Evolutionary conservation across 2,329 filamentous ascomycete genomes (phyloP).

Genomic region (Byssothecium circinans): DNA sequence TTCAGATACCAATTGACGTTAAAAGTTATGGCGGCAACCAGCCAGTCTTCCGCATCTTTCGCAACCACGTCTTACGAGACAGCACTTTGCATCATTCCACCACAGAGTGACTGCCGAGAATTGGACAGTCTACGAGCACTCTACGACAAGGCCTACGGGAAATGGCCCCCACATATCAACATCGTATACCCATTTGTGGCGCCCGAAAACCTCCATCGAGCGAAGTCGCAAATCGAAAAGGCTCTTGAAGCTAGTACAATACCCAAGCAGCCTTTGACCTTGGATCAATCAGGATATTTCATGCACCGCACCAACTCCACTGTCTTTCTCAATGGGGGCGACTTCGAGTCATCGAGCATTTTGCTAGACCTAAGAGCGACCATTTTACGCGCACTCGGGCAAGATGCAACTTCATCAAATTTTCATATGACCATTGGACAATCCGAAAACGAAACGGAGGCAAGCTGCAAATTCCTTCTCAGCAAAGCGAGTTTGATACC

Average conservation of each 20-base stretch:
- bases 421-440: constrained; percentile 66
- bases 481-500: constrained; percentile 57
- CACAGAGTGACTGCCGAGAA: constrained; percentile 50
- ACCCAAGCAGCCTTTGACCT: constrained; percentile 8
- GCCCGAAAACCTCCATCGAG: constrained; percentile 50
- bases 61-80: constrained; percentile 55
- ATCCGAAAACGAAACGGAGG: constrained; percentile 50
- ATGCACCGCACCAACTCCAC: constrained; percentile 55
- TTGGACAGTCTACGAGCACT: constrained; percentile 60
- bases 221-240: constrained; percentile 46
- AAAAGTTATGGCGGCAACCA: constrained; percentile 20
- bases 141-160: constrained; percentile 63
- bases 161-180: constrained; percentile 70
- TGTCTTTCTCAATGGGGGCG: constrained; percentile 25
- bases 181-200: constrained; percentile 67
- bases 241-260: constrained; percentile 22
- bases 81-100: constrained; percentile 63
- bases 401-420: constrained; percentile 16
- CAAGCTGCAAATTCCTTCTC: constrained; percentile 55
- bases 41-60: constrained; percentile 10
- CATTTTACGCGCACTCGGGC: constrained; percentile 28
- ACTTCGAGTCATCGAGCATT: constrained; percentile 3
- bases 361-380: constrained; percentile 20
- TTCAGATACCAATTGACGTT: not conserved
- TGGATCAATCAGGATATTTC: constrained; percentile 54